phyloP scores from a whole-genome alignment of 306 rosid species.

The Pyrus bretschneideri region DNA sequence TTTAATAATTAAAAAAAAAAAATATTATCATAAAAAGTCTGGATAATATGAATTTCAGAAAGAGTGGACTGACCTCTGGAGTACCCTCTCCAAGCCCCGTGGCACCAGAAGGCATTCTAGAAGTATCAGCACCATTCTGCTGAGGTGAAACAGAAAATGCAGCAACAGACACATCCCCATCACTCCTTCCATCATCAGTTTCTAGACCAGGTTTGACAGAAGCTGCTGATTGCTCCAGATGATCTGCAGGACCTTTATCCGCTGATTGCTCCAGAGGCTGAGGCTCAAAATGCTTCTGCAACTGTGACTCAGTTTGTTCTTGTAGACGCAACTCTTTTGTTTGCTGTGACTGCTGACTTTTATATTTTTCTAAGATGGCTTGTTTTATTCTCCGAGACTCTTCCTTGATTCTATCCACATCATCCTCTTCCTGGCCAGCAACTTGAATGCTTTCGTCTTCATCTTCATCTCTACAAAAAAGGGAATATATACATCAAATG shows the following conservation, averaged over 20 bases:
- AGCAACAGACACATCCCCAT: slow-evolving; percentile 25
- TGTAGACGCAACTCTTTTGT: slow-evolving; percentile 10
- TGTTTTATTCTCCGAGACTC: slow-evolving; percentile 83
- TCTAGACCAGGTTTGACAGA: slow-evolving; percentile 30
- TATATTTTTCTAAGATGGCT: slow-evolving; percentile 89
- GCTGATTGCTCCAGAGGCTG: slow-evolving; percentile 5
- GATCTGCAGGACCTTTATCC: slow-evolving; percentile 34
- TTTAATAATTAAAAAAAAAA: background rate
- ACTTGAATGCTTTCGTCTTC: slow-evolving; percentile 56
- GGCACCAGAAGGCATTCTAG: slow-evolving; percentile 35
- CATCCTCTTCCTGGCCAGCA: slow-evolving; percentile 89
- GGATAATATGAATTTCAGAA: background rate
- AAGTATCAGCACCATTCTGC: slow-evolving; percentile 44
- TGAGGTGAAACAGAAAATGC: slow-evolving; percentile 62
- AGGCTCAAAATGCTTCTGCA: slow-evolving; percentile 30
- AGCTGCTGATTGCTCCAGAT: slow-evolving; percentile 23
- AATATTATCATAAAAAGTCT: background rate
- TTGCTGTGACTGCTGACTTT: slow-evolving; percentile 43
- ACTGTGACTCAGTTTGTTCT: slow-evolving; percentile 6
- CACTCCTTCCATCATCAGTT: slow-evolving; percentile 30
- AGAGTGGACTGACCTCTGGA: slow-evolving; percentile 57
- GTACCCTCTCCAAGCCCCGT: slow-evolving; percentile 85
- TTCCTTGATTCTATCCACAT: slow-evolving; percentile 85
- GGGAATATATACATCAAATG: background rate
- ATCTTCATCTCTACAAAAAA: slow-evolving; percentile 44